phyloP scores from a whole-genome alignment of 768 basidiomycete genomes.

The Auricularia sp. region DNA sequence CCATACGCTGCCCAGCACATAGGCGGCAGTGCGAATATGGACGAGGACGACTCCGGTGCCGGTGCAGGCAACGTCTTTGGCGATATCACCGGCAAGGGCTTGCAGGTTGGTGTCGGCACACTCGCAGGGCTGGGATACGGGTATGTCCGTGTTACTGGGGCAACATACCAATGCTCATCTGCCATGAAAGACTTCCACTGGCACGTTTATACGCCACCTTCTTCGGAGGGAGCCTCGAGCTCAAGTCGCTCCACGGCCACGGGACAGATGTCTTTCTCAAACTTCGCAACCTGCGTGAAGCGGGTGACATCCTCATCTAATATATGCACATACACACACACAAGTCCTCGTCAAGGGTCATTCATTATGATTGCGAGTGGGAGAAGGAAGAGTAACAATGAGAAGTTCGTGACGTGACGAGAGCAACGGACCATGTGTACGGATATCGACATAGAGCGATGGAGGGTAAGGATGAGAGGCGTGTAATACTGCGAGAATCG shows the following conservation, averaged over 20 bases:
- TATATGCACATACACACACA: neutral
- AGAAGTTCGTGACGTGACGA: neutral
- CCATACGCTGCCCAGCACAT: constrained; percentile 72
- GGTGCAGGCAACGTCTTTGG: constrained; percentile 53
- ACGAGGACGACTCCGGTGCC: constrained; percentile 21
- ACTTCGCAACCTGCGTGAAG: constrained; percentile 41
- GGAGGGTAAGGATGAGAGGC: neutral
- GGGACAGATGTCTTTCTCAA: constrained; percentile 47
- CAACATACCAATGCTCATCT: neutral
- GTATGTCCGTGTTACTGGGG: constrained; percentile 11
- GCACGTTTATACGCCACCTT: constrained; percentile 37
- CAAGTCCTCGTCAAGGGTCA: neutral
- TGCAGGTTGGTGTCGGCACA: constrained; percentile 77
- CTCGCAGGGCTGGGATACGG: constrained; percentile 87
- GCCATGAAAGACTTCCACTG: constrained; percentile 11
- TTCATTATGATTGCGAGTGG: neutral
- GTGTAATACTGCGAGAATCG: neutral
- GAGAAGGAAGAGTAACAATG: neutral
- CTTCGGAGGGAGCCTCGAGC: constrained; percentile 77
- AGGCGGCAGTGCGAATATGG: constrained; percentile 59
- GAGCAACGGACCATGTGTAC: neutral
- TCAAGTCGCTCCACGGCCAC: constrained; percentile 66
- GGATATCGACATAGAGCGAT: neutral
- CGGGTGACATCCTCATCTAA: constrained; percentile 40
- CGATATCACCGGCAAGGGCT: constrained; percentile 66